phyloP scores from a whole-genome alignment of 768 basidiomycete species.

The Tylopilus subfusipes region DNA sequence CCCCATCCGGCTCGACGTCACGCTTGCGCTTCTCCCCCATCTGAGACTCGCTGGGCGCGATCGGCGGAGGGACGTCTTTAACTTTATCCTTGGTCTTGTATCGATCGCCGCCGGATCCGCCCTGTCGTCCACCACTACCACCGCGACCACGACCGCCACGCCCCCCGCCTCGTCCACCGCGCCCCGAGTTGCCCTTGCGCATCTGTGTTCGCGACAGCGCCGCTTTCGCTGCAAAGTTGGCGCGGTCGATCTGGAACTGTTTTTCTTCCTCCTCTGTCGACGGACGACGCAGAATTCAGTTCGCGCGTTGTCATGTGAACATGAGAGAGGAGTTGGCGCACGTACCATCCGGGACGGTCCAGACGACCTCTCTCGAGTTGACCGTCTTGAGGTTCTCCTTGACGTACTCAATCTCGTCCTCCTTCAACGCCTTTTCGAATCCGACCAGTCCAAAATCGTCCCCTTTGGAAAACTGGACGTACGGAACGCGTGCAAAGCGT shows the following conservation, averaged over 20 bases:
- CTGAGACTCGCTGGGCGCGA: slow-evolving; percentile 39
- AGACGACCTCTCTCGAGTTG: slow-evolving; percentile 60
- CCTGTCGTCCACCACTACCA: slow-evolving; percentile 23
- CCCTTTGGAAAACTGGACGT: slow-evolving; percentile 45
- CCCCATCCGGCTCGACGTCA: slow-evolving; percentile 74
- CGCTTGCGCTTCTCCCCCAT: slow-evolving; percentile 76
- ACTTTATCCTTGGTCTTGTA: slow-evolving; percentile 14
- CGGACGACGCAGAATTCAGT: too few species aligned
- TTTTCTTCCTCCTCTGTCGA: slow-evolving; percentile 66
- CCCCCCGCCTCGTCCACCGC: slow-evolving; percentile 48
- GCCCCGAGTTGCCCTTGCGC: slow-evolving; percentile 34
- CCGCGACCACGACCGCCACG: slow-evolving; percentile 34
- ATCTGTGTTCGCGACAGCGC: slow-evolving; percentile 39
- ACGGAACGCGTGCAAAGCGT: slow-evolving; percentile 45
- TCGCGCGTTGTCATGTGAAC: background rate
- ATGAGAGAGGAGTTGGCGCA: background rate
- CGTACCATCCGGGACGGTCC: slow-evolving; percentile 62
- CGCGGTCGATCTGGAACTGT: slow-evolving; percentile 70
- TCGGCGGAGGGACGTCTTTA: slow-evolving; percentile 17
- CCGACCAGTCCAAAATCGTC: slow-evolving; percentile 46
- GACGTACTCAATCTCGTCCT: slow-evolving; percentile 70
- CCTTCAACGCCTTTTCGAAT: slow-evolving; percentile 62
- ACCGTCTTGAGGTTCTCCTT: slow-evolving; percentile 63
- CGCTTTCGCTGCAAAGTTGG: slow-evolving; percentile 60
- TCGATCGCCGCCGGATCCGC: slow-evolving; percentile 26